Evolutionary conservation across 2,329 filamentous ascomycete species (phyloP).

Genomic region (Cladosporium phlei): DNA sequence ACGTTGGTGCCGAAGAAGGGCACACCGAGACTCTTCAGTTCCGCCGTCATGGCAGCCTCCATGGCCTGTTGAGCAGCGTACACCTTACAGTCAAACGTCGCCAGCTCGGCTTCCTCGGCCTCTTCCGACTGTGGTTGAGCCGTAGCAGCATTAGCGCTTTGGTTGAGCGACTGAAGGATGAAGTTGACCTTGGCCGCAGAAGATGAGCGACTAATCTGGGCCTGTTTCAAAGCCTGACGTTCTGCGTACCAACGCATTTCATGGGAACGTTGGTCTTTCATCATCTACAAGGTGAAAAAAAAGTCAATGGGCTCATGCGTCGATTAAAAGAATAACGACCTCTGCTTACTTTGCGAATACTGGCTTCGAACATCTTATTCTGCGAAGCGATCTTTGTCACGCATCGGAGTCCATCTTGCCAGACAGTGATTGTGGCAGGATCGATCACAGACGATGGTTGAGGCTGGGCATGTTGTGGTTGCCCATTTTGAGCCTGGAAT

Average conservation of each 20-base stretch:
- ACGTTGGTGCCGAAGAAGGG: constrained; percentile 56
- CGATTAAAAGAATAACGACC: constrained; percentile 1
- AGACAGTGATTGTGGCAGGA: constrained; percentile 45
- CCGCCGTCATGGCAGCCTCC: constrained; percentile 52
- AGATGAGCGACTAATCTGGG: constrained; percentile 24
- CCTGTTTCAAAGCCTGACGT: constrained; percentile 32
- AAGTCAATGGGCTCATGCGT: constrained; percentile 22
- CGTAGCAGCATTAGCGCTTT: background rate
- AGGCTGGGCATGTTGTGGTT: background rate
- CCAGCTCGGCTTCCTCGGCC: constrained; percentile 49
- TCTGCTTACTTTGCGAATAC: constrained; percentile 37
- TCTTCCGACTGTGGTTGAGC: constrained; percentile 8
- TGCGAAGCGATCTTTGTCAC: constrained; percentile 44
- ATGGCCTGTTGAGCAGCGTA: constrained; percentile 56
- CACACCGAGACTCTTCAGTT: constrained; percentile 54
- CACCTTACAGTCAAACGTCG: constrained; percentile 58
- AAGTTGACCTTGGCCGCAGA: constrained; percentile 28
- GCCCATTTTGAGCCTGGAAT: background rate
- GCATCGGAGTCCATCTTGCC: constrained; percentile 44
- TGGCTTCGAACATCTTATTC: constrained; percentile 38
- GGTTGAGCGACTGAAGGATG: constrained; percentile 28
- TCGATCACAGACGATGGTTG: constrained; percentile 30
- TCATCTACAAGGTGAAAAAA: constrained; percentile 42
- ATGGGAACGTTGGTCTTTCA: constrained; percentile 58
- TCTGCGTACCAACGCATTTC: constrained; percentile 53